Evolutionary conservation across 2,329 filamentous ascomycete species (phyloP).

Genomic region (Ascosphaera aggregata): DNA sequence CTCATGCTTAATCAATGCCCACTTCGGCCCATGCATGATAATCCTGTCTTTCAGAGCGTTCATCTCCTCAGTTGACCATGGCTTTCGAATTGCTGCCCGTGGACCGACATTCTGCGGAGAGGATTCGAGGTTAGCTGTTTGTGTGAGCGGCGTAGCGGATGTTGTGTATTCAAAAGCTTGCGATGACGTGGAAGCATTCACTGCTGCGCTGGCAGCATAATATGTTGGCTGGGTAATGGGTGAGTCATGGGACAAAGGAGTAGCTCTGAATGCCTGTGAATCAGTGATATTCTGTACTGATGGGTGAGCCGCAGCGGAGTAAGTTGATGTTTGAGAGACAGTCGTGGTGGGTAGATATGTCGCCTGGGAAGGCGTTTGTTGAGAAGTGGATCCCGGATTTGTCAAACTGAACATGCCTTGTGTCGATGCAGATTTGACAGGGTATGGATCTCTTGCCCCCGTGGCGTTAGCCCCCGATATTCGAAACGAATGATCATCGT

Average conservation of each 20-base stretch:
- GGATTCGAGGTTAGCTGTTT: neutral
- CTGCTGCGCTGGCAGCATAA: neutral
- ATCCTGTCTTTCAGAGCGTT: neutral
- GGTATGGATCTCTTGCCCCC: neutral
- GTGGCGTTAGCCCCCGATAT: neutral
- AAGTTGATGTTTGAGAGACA: neutral
- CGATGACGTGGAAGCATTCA: neutral
- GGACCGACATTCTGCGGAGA: neutral
- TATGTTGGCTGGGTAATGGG: neutral
- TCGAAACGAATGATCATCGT: neutral
- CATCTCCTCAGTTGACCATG: neutral
- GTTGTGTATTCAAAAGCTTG: neutral
- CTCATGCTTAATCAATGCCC: neutral
- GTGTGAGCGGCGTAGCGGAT: neutral
- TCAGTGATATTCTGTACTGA: neutral
- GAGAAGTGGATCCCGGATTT: neutral
- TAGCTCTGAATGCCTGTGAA: too few relatives aligned
- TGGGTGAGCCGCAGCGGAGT: neutral
- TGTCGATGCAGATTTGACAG: neutral
- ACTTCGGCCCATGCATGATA: neutral
- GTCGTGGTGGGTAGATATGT: neutral
- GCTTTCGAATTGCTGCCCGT: neutral
- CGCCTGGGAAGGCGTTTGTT: neutral
- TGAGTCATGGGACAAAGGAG: neutral
- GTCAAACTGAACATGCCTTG: neutral